Evolutionary conservation across 2,329 filamentous ascomycete species (phyloP).

Genomic region (Chaetomiaceae sp.): DNA sequence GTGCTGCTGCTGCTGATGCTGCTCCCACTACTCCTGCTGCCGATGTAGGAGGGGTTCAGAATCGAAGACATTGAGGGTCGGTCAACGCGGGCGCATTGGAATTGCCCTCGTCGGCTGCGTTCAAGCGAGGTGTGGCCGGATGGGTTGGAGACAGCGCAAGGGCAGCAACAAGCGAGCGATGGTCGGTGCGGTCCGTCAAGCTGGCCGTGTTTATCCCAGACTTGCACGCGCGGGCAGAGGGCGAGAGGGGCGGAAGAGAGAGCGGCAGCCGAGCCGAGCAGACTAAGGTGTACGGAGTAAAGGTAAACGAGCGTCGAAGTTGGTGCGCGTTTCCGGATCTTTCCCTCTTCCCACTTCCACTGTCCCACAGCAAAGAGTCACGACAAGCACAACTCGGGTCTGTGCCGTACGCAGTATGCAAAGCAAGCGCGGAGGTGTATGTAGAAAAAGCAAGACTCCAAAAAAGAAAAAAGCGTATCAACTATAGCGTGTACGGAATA

Average conservation of each 20-base stretch:
- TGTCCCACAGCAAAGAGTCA: too few relatives aligned
- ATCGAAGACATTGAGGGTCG: slow-evolving; percentile 25
- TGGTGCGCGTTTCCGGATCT: slow-evolving; percentile 3
- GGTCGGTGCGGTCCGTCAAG: neutral
- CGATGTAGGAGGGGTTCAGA: slow-evolving; percentile 16
- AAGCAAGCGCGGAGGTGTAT: too few relatives aligned
- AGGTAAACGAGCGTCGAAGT: slow-evolving; percentile 9
- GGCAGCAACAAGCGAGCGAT: too few relatives aligned
- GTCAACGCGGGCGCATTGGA: slow-evolving; percentile 11
- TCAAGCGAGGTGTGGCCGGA: neutral
- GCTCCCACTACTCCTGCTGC: slow-evolving; percentile 16
- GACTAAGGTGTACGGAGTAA: too few relatives aligned
- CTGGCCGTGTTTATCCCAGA: slow-evolving; percentile 12
- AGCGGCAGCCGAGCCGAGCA: neutral
- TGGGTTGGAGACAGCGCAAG: neutral
- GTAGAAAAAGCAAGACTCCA: neutral
- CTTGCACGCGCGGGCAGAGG: neutral
- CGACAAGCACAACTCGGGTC: too few relatives aligned
- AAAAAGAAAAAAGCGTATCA: neutral
- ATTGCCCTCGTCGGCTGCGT: neutral
- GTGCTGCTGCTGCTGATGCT: neutral
- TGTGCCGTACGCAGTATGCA: neutral
- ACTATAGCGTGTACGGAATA: neutral
- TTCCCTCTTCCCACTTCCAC: too few relatives aligned
- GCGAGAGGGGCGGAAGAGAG: too few relatives aligned